Evolutionary conservation across 495 filamentous ascomycete species (phyloP), one percentile per base, ranked within the genome.

Genomic region (Trichoderma asperelloides): DNA sequence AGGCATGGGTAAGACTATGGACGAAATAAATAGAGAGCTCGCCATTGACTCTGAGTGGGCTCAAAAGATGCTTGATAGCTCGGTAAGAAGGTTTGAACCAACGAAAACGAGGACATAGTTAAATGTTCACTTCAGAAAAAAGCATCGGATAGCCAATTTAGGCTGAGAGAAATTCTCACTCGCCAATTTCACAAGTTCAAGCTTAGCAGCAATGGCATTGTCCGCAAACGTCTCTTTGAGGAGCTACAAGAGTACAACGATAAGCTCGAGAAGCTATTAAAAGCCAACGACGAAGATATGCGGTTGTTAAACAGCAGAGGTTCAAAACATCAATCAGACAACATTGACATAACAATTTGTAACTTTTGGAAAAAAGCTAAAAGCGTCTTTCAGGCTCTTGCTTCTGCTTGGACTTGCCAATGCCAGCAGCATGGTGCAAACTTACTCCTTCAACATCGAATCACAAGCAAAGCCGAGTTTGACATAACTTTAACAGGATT

Each of bases 391-490:
- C 69, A 69, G 49, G 71, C 69, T 21, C 63, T 73, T 0, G 62
- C 65, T 33, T 65, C 69, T 6, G 70, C 74, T 21, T 78, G 76
- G 76, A 55, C 65, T 6, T 78, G 73, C 37, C 64, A 57, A 2
- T 77, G 75, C n/a, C 68, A 72, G 37, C 65, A 67, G 1, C 75
- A 78, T 60, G 67, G 67, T 6, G 74, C 72, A 15, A 76, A 73
- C 18, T 67, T 78, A 2, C 57, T 74, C 5, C 66, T 78, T 15
- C 71, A 76, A 25, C 75, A 79, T 70, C 70, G 72, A 30, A 76
- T 68, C 23, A 67, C 28, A 16, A 66, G 66, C 1, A 67, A 66
- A 40, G 21, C 62, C 15, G 73, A 76, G 41, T 75, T 76, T n/a
- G 66, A 70, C 0, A 49, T 78, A 2, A 45, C 71, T 0, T 73